These are phyloP conservation scores for Parasarocladium wereldwijsianum DNA, from an alignment of 2,329 filamentous ascomycete species.

Conservation along the genomic window DNA sequence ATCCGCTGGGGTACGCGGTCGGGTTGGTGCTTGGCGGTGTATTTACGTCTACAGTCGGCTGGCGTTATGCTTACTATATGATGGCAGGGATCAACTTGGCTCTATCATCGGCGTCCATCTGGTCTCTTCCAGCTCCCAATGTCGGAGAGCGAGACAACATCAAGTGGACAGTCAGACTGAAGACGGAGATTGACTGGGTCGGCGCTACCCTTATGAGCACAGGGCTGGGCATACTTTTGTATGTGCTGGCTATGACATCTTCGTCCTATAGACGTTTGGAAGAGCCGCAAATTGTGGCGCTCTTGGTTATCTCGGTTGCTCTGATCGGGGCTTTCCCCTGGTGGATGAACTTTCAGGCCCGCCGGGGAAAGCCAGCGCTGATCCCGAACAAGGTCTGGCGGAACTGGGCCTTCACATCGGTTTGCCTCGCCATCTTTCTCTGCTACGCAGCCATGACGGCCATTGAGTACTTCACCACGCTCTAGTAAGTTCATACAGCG, in stretches of 20 bases:
- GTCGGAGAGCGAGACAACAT: slow-evolving; percentile 18
- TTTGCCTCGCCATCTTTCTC: slow-evolving; percentile 35
- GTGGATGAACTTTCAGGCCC: slow-evolving; percentile 38
- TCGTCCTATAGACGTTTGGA: slow-evolving; percentile 22
- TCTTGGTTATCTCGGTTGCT: slow-evolving; percentile 26
- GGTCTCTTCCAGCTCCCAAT: slow-evolving; percentile 16
- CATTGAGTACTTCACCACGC: slow-evolving; percentile 30
- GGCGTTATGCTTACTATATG: slow-evolving; percentile 30
- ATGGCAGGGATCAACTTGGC: slow-evolving; percentile 20
- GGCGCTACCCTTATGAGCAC: slow-evolving; percentile 29
- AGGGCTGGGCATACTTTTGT: slow-evolving; percentile 32
- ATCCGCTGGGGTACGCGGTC: slow-evolving; percentile 25
- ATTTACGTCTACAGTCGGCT: slow-evolving; percentile 30
- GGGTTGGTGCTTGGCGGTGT: slow-evolving; percentile 34
- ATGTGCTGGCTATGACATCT: slow-evolving; percentile 32
- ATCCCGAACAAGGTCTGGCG: slow-evolving; percentile 47
- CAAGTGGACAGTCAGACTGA: slow-evolving; percentile 15
- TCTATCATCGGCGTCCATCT: slow-evolving; percentile 20
- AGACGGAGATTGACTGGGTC: slow-evolving; percentile 36
- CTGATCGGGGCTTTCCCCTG: slow-evolving; percentile 33
- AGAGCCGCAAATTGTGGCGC: slow-evolving; percentile 23
- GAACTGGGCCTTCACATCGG: slow-evolving; percentile 36
- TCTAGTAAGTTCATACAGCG: slow-evolving; percentile 22
- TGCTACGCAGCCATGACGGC: slow-evolving; percentile 30
- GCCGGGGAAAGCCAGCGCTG: slow-evolving; percentile 31